These are phyloP conservation scores for Phyllosticta paracitricarpa DNA, from an alignment of 2,329 filamentous ascomycete genomes.

Conservation along the genomic window DNA sequence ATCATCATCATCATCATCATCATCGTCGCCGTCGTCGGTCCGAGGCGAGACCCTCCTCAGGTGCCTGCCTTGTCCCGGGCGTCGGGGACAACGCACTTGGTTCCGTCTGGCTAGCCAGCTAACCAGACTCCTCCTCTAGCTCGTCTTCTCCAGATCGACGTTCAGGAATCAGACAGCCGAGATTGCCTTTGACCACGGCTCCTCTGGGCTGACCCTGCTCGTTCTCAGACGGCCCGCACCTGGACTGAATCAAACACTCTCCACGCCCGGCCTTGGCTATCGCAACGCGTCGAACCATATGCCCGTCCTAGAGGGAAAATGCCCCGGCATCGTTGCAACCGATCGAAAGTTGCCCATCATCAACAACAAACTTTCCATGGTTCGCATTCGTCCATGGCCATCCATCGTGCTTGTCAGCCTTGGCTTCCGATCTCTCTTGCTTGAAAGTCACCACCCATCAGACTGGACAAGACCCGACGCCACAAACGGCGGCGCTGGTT, in stretches of 20 bases:
- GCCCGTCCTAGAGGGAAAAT: background rate
- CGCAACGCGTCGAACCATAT: background rate
- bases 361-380: background rate
- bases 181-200: slow-evolving; percentile 22
- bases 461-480: background rate
- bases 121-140: slow-evolving; percentile 1
- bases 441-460: too few relatives aligned
- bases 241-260: slow-evolving; percentile 11
- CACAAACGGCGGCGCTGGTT: slow-evolving; percentile 9
- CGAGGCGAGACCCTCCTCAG: slow-evolving; percentile 10
- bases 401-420: too few relatives aligned
- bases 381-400: background rate
- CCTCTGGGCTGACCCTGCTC: slow-evolving; percentile 11
- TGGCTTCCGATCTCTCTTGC: too few relatives aligned
- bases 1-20: background rate
- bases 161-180: slow-evolving; percentile 22
- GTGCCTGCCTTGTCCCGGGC: slow-evolving; percentile 16
- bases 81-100: slow-evolving; percentile 28
- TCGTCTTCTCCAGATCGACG: slow-evolving; percentile 19
- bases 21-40: slow-evolving; percentile 1
- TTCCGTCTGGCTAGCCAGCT: slow-evolving; percentile 25
- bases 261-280: background rate
- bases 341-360: too few relatives aligned
- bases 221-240: slow-evolving; percentile 18
- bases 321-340: background rate